phyloP scores from a whole-genome alignment of 176 grass and related monocot genomes.

The Saccharum officinarum region DNA sequence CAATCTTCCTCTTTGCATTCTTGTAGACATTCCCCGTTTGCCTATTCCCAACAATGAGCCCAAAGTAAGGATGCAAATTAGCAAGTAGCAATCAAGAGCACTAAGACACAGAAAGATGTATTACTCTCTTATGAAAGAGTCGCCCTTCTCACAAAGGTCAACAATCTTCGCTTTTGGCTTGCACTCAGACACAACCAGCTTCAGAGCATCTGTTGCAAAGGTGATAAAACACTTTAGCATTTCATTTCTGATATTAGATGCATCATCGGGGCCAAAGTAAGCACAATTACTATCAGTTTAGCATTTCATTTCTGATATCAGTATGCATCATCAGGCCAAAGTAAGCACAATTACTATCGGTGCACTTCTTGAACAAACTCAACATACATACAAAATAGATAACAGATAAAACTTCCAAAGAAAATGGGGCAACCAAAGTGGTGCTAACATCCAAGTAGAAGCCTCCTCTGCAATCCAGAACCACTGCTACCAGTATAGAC shows the following conservation, averaged over 20 bases:
- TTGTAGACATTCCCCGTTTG: slow-evolving; percentile 96
- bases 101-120: not conserved
- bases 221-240: not conserved
- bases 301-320: not conserved
- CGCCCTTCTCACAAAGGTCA: slow-evolving; percentile 93
- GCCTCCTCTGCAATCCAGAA: not conserved
- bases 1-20: slow-evolving; percentile 96
- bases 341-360: not conserved
- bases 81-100: not conserved
- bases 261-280: not conserved
- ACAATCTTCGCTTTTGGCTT: slow-evolving; percentile 95
- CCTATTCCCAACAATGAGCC: slow-evolving; percentile 38
- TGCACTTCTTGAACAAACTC: not conserved
- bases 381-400: not conserved
- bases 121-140: slow-evolving; percentile 91
- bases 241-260: not conserved
- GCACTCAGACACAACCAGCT: slow-evolving; percentile 74
- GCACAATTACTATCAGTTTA: not conserved
- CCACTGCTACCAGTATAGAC: too few relatives aligned
- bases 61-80: slow-evolving; percentile 25
- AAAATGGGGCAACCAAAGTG: not conserved
- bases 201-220: slow-evolving; percentile 73
- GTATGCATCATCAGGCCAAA: slow-evolving; percentile 1
- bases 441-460: not conserved
- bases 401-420: not conserved